Percentiles rank a stretch among this genome's conserved stretches.
These are phyloP conservation scores for Solanum hybrid DNA, from an alignment of 305 asterid species.

Conservation along the genomic window DNA sequence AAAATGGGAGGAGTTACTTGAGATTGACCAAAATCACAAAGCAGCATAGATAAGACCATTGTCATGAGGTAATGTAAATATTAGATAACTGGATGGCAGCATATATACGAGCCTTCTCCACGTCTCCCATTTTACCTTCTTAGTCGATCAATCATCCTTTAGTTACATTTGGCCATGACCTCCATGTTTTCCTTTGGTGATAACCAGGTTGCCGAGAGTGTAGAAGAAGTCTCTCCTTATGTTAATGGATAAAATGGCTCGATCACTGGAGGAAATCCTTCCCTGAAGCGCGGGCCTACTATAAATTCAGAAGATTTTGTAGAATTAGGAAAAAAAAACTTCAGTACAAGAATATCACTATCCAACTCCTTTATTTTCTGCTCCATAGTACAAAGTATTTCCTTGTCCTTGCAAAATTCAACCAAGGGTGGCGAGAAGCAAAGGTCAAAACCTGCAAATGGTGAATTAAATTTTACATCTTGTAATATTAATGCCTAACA, in stretches of 20 bases:
- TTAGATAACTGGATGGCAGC: not conserved
- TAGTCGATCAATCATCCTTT: not conserved
- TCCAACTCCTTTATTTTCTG: too few species aligned
- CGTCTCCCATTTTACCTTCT: not conserved
- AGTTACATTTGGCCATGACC: not conserved
- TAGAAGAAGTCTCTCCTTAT: not conserved
- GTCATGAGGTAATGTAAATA: not conserved
- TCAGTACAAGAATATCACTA: too few species aligned
- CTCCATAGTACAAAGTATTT: too few species aligned
- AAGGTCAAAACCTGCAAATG: too few species aligned
- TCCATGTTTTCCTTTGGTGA: not conserved
- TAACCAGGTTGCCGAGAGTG: not conserved
- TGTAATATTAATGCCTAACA: too few species aligned
- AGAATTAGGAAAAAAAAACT: too few species aligned
- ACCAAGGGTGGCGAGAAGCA: too few species aligned
- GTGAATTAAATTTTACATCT: too few species aligned
- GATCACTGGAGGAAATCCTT: not conserved
- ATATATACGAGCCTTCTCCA: not conserved
- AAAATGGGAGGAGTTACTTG: not conserved
- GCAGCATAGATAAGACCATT: not conserved
- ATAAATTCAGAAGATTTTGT: too few species aligned
- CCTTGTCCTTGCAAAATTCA: too few species aligned
- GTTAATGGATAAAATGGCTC: not conserved
- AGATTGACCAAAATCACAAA: not conserved
- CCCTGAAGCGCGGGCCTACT: not conserved